A percentile compares a stretch with the other conserved stretches of the same genome.
These are phyloP conservation scores for Benincasa hispida DNA, from an alignment of 306 rosid species.

Conservation along the genomic window DNA sequence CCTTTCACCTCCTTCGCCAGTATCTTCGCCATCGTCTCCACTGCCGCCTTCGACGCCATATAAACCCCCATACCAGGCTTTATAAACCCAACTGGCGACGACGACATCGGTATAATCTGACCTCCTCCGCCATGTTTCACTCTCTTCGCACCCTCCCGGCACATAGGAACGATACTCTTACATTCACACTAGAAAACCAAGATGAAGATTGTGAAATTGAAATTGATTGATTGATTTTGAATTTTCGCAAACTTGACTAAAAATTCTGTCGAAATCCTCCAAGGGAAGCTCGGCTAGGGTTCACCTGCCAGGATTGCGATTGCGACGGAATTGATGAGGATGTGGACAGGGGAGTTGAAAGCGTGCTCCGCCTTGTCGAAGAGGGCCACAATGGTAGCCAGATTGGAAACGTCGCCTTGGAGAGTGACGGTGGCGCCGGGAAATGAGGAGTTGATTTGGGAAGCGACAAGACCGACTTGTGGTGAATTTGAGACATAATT, in stretches of 20 bases:
- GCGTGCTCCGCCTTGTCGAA: slow-evolving; percentile 26
- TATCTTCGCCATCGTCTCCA: slow-evolving; percentile 31
- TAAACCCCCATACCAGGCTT: slow-evolving; percentile 27
- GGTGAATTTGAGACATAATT: slow-evolving; percentile 24
- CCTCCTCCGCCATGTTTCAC: slow-evolving; percentile 23
- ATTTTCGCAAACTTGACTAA: not conserved
- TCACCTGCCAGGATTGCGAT: slow-evolving; percentile 21
- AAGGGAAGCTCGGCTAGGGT: slow-evolving; percentile 14
- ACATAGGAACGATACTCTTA: slow-evolving; percentile 24
- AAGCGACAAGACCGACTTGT: slow-evolving; percentile 21
- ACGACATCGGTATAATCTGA: slow-evolving; percentile 21
- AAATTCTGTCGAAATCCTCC: slow-evolving; percentile 30
- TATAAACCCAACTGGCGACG: slow-evolving; percentile 12
- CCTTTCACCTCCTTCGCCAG: slow-evolving; percentile 44
- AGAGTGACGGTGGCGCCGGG: not conserved
- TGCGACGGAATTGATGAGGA: slow-evolving; percentile 31
- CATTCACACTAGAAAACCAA: slow-evolving; percentile 7
- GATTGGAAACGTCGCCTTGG: slow-evolving; percentile 23
- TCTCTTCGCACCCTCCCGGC: slow-evolving; percentile 22
- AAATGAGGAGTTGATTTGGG: slow-evolving; percentile 21
- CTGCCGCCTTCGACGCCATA: slow-evolving; percentile 35
- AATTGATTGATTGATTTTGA: not conserved
- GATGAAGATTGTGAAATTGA: not conserved
- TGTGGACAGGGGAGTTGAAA: slow-evolving; percentile 15
- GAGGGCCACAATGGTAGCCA: slow-evolving; percentile 19